Evolutionary conservation across 108 stramenopile species (phyloP), one percentile per base, ranked within the genome.

Genomic region (Cyclotella sp.): DNA sequence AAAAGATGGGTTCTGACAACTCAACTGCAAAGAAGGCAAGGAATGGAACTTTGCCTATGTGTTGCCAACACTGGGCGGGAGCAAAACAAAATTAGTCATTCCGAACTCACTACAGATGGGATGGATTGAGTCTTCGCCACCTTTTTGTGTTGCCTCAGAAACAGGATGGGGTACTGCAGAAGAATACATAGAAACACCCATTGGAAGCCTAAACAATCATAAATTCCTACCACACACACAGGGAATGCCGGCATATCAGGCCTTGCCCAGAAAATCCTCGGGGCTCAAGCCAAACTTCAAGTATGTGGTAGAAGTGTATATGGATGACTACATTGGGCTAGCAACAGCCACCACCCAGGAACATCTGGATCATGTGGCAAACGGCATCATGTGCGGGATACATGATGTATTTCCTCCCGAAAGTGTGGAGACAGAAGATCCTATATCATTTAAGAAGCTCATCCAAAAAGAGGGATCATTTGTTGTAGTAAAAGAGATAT

Each of bases 21-120:
- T 61, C 0, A 9, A 61, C 13, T 61, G 60, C 34, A 1, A 30
- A 2, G 60, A 34, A 30, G 60, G 60, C 29, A 30, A 61, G 30
- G 60, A 61, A 39, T 61, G 60, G 60, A 61, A 61, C 34, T 61
- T 61, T 14, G 60, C 60, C 13, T 61, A 61, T 34, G 30, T 61
- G 8, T 39, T 61, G 30, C 60, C 60, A 1, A 12, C 4, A 34
- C 3, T 3, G 14, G 30, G 13, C 8, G 60, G 60, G 1, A 30
- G 13, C 13, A 29, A 12, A 34, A 21, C 19, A 34, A 8, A n/a
- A n/a, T 12, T 61, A 30, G 60, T 61, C 60, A 9, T 16, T 8
- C 34, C 34, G 4, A 34, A 6, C 34, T 34, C 34, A 5, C 34
- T 34, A 2, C 34, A 34, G 34, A 34, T 34, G 34, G 34, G 34